Conservation (phyloP, 345 rosid species). For the Arabidopsis arenosa region DNA sequence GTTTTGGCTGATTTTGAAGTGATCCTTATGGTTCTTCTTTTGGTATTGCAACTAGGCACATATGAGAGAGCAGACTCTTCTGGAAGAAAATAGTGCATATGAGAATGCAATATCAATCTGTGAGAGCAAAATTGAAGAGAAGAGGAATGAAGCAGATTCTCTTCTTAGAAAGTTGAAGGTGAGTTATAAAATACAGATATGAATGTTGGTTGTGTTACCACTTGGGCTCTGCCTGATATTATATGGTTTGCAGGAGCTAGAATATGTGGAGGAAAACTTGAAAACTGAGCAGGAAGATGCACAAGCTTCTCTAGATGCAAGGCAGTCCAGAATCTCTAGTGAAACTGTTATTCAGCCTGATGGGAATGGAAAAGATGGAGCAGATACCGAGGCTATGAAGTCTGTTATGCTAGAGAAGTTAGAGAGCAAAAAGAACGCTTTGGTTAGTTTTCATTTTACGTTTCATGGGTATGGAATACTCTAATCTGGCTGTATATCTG, state of each 20-base stretch:
- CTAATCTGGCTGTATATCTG: constrained; percentile 25
- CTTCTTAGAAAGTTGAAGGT: constrained; percentile 57
- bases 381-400: constrained; percentile 52
- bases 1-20: constrained; percentile 1
- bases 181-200: constrained; percentile 17
- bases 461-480: constrained; percentile 25
- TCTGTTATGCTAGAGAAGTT: constrained; percentile 60
- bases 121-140: constrained; percentile 71
- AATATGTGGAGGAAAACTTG: constrained; percentile 58
- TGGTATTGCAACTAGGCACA: constrained; percentile 57
- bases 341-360: constrained; percentile 44
- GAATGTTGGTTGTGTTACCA: constrained; percentile 14
- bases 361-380: constrained; percentile 47
- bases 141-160: constrained; percentile 59
- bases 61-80: constrained; percentile 73
- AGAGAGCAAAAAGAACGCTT: constrained; percentile 73
- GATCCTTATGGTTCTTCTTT: constrained; percentile 14
- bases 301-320: constrained; percentile 45
- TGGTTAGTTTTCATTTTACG: constrained; percentile 53
- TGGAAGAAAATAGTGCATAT: constrained; percentile 77
- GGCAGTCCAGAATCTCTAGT: constrained; percentile 44
- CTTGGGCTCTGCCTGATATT: constrained; percentile 6
- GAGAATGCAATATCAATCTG: constrained; percentile 82
- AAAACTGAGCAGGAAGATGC: constrained; percentile 59
- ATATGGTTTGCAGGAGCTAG: constrained; percentile 65